phyloP scores from a whole-genome alignment of 768 basidiomycete species.

The Albatrellus ellisii region DNA sequence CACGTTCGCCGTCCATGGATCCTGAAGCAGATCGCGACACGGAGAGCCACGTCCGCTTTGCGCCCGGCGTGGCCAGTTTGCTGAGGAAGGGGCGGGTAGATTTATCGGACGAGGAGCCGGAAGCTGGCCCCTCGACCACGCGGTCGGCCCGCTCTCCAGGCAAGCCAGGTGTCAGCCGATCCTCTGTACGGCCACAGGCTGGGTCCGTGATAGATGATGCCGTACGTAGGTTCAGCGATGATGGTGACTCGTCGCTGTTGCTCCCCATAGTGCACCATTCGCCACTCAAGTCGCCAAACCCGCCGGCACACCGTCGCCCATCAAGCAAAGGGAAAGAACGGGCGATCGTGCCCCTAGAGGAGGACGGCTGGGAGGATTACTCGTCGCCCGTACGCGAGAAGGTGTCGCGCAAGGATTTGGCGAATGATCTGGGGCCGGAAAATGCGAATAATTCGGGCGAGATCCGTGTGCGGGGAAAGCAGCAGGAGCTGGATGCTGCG shows the following conservation, averaged over 20 bases:
- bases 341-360: no score
- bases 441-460: conserved; percentile 30
- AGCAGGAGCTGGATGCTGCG: conserved; percentile 46
- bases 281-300: conserved; percentile 12
- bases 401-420: background rate
- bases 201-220: conserved; percentile 34
- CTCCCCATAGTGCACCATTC: conserved; percentile 31
- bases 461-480: conserved; percentile 39
- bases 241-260: conserved; percentile 39
- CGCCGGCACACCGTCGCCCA: background rate
- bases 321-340: background rate
- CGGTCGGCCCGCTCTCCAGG: background rate
- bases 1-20: conserved; percentile 56
- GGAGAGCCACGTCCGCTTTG: conserved; percentile 30
- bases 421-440: conserved; percentile 2
- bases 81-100: conserved; percentile 3
- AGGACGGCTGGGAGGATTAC: no score
- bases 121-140: conserved; percentile 7
- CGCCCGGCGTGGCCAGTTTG: background rate
- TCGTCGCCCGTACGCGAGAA: conserved; percentile 1
- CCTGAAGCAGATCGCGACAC: conserved; percentile 18
- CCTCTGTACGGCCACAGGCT: background rate
- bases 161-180: background rate
- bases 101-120: background rate
- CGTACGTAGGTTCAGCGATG: conserved; percentile 34